phyloP scores from a whole-genome alignment of 495 filamentous ascomycete species.

The Neurospora sp. region DNA sequence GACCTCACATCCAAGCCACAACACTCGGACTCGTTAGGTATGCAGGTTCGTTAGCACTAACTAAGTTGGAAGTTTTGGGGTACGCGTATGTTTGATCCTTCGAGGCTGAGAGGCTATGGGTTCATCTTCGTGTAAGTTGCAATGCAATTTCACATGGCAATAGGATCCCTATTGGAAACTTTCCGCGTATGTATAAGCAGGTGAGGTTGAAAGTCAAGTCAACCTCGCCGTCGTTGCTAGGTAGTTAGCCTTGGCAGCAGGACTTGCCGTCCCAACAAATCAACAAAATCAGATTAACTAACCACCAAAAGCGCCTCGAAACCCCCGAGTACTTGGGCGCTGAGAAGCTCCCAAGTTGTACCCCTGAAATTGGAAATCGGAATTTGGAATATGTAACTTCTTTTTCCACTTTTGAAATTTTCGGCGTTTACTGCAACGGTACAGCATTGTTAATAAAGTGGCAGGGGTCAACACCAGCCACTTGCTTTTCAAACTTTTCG shows the following conservation, averaged over 20 bases:
- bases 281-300: not conserved
- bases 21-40: not conserved
- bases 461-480: not conserved
- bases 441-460: too few species aligned
- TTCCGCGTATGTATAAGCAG: not conserved
- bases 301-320: too few species aligned
- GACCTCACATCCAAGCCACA: not conserved
- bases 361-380: not conserved
- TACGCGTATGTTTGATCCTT: not conserved
- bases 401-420: not conserved
- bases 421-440: not conserved
- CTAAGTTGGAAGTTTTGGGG: not conserved
- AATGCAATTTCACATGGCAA: not conserved
- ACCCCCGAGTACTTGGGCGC: too few species aligned
- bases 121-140: not conserved
- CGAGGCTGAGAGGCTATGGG: not conserved
- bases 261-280: not conserved
- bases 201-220: not conserved
- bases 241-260: not conserved
- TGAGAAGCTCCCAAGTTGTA: too few species aligned
- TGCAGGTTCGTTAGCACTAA: not conserved
- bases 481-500: not conserved
- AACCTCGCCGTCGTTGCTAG: not conserved
- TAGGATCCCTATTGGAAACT: not conserved
- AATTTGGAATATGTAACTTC: not conserved